Conservation (phyloP, 768 basidiomycete genomes). For the Chalciporus chontae region DNA sequence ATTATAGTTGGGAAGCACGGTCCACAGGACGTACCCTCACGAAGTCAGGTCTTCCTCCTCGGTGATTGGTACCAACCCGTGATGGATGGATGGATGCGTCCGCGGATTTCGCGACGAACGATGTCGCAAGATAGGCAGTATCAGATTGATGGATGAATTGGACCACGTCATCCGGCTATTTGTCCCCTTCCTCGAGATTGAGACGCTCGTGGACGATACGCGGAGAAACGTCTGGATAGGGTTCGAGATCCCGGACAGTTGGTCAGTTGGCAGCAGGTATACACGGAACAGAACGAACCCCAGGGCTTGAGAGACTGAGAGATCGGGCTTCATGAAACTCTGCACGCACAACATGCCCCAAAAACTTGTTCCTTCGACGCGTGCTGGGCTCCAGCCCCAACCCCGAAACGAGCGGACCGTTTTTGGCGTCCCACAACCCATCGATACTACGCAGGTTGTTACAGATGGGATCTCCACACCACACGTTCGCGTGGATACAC, state of each 20-base stretch:
- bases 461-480: slow-evolving; percentile 52
- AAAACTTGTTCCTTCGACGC: slow-evolving; percentile 60
- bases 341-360: slow-evolving; percentile 41
- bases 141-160: slow-evolving; percentile 47
- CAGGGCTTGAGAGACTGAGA: slow-evolving; percentile 52
- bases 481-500: slow-evolving; percentile 21
- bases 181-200: slow-evolving; percentile 33
- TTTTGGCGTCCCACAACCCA: slow-evolving; percentile 5
- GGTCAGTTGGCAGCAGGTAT: not conserved
- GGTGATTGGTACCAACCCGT: slow-evolving; percentile 61
- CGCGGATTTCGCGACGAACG: slow-evolving; percentile 39
- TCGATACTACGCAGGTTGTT: slow-evolving; percentile 29
- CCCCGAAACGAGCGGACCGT: slow-evolving; percentile 43
- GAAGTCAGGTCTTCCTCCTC: slow-evolving; percentile 61
- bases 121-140: slow-evolving; percentile 53
- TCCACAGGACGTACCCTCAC: slow-evolving; percentile 55
- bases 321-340: slow-evolving; percentile 32
- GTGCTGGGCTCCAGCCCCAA: slow-evolving; percentile 59
- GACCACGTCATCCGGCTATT: slow-evolving; percentile 49
- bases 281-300: slow-evolving; percentile 38
- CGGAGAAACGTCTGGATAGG: slow-evolving; percentile 37
- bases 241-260: slow-evolving; percentile 39
- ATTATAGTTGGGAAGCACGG: slow-evolving; percentile 56
- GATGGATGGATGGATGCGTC: slow-evolving; percentile 47
- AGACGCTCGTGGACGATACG: slow-evolving; percentile 31